Percentiles rank a stretch among this genome's conserved stretches.
Conservation (phyloP, 768 basidiomycete genomes). For the Termitomyces sp. region DNA sequence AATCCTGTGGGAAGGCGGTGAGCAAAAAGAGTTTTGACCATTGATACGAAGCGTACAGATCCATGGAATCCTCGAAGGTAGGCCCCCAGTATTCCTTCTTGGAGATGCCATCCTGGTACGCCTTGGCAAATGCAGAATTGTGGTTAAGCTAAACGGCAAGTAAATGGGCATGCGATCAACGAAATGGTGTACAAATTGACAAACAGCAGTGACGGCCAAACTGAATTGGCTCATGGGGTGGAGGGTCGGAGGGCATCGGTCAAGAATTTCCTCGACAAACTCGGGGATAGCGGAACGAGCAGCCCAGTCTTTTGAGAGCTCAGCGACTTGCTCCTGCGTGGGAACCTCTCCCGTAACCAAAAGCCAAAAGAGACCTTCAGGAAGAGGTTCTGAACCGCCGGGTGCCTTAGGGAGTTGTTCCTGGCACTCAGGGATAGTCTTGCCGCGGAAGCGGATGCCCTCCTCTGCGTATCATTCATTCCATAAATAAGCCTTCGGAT, state of each 20-base stretch:
- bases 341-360: constrained; percentile 94
- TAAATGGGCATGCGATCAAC: constrained; percentile 1
- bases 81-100: constrained; percentile 99
- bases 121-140: constrained; percentile 94
- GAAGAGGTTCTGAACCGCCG: constrained; percentile 86
- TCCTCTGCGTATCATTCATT: constrained; percentile 76
- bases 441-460: constrained; percentile 97
- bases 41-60: constrained; percentile 47
- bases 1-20: constrained; percentile 49
- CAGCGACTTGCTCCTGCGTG: constrained; percentile 81
- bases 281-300: constrained; percentile 87
- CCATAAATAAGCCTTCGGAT: not conserved
- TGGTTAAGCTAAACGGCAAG: constrained; percentile 67
- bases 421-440: constrained; percentile 90
- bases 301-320: constrained; percentile 92
- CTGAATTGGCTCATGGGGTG: constrained; percentile 99
- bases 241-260: constrained; percentile 88
- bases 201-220: constrained; percentile 88
- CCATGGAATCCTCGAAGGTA: constrained; percentile 87
- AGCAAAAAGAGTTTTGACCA: constrained; percentile 1
- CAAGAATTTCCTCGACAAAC: constrained; percentile 95
- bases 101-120: constrained; percentile 86
- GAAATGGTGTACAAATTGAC: constrained; percentile 17
- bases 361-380: constrained; percentile 94
- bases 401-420: constrained; percentile 85